phyloP scores from a whole-genome alignment of 2,329 filamentous ascomycete species.

The Tolypocladium amazonense region DNA sequence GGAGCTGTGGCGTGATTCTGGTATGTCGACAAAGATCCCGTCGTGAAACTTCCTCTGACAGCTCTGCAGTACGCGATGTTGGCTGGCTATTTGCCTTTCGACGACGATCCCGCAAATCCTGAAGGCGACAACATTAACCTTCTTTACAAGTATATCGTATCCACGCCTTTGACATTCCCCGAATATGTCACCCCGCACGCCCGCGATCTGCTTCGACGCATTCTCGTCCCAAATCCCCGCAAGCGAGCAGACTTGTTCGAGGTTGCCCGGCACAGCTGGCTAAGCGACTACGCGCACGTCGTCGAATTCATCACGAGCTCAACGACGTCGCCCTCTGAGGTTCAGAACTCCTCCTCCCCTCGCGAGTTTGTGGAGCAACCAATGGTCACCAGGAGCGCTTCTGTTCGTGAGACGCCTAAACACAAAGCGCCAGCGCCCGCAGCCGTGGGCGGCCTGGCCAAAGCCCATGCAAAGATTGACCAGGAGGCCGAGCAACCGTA shows the following conservation, averaged over 20 bases:
- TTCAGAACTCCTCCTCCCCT: constrained; percentile 62
- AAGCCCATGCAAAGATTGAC: constrained; percentile 67
- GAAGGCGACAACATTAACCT: constrained; percentile 99
- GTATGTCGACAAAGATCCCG: constrained; percentile 43
- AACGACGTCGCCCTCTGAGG: constrained; percentile 77
- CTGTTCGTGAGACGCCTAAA: constrained; percentile 80
- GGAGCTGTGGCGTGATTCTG: constrained; percentile 97
- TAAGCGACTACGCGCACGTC: constrained; percentile 93
- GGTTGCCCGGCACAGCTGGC: constrained; percentile 94
- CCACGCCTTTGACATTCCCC: constrained; percentile 90
- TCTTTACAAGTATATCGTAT: constrained; percentile 98
- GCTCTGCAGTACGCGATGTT: constrained; percentile 86
- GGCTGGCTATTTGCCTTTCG: constrained; percentile 92
- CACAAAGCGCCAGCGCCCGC: constrained; percentile 41
- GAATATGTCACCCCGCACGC: constrained; percentile 98
- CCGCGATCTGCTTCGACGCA: constrained; percentile 80
- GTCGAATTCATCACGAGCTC: constrained; percentile 96
- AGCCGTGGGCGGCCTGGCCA: constrained; percentile 51
- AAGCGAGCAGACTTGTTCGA: constrained; percentile 95
- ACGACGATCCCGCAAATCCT: constrained; percentile 95
- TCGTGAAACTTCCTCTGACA: not conserved
- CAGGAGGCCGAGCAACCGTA: constrained; percentile 44
- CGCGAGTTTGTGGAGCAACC: constrained; percentile 47
- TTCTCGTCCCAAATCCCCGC: constrained; percentile 87
- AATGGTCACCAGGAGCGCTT: constrained; percentile 71